Base-by-base conservation (phyloP, 345 rosid species). In the Bretschneidera sinensis region DNA sequence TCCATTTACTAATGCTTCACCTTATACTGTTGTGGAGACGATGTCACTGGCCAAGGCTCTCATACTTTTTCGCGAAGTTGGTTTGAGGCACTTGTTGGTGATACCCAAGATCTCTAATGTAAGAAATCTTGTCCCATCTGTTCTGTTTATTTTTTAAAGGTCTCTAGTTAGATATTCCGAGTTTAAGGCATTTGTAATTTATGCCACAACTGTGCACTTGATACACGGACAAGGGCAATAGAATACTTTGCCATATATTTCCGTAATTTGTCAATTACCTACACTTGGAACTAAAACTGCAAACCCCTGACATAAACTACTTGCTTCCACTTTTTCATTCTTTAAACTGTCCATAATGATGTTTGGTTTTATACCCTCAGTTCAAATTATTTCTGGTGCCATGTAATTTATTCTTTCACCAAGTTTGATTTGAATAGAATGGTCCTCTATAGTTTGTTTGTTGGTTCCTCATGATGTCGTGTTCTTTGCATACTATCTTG, bases 1-100 rank as follows among this genome's bases (percentile, higher is more conserved):
- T 71, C 95, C 97, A 7, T 94, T 94, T 64, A 80, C 95, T 54
- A 87, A 89, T 69, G 84, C 97, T 60, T 94, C 96, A 0, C 99
- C 97, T 23, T 87, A 87, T 54, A 89, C 92, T 11, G 99, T 94
- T 52, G 89, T 89, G 66, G 99, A 94, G 76, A 79, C 97, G 0
- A 89, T 89, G 97, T 94, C 99, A 9, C 84, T 94, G 1, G 95
- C 96, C 6, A 89, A 94, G 74, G 96, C 97, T 53, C 85, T 81
- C 20, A 19, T 71, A 43, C 97, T 94, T 70, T 94, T 92, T 72
- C 86, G 95, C 28, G 83, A 86, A 67, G 85, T 87, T 76, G 96
- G 97, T 51, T 67, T 87, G 68, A 79, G 99, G 75, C 99, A 92
- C 76, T 78, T 87, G 35, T 72, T 92, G 25, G 92, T 94, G 71